Evolutionary conservation across 164 flowering plant species (phyloP), one percentile per base, ranked within the genome.

Genomic region (Aristolochia fimbriata): DNA sequence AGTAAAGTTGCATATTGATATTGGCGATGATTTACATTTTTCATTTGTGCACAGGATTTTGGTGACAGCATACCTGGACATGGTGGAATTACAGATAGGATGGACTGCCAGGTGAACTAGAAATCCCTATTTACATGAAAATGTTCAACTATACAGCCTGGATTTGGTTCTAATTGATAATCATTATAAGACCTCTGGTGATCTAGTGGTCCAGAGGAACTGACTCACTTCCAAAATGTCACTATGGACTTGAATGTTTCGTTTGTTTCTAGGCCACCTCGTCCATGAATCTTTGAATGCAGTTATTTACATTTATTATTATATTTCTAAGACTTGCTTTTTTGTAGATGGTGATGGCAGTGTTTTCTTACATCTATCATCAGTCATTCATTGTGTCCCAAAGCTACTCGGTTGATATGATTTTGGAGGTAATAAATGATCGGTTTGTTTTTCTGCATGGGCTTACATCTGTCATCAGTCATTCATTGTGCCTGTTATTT

Each of bases 11-110:
- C 22, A 41, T 41, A 33, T 13, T 59, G 58, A 31, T 21, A 50
- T 23, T 22, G 3, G 13, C 12, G 30, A 52, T 23, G 4, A 23
- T 52, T 15, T 17, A 52, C 14, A 19, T 22, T 22, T 52, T 20
- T 22, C 15, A 22, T 1, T 23, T 50, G 58, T 24, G 58, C 19
- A 19, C 81, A 93, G 98, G 99, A 93, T 73, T 93, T 93, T 70
- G 99, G 99, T 51, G 97, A 90, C 66, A 93, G 99, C 64, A 93
- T 93, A 58, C 99, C 99, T 62, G 99, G 99, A 64, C 99, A 93
- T 76, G 99, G 99, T 70, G 99, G 99, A 48, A 88, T 93, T 45
- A 93, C 99, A 21, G 99, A 93, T 60, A 79, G 99, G 78, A 93
- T 93, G 97, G 97, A 93, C 68, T 93, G 99, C 70, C 97, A 93